A percentile compares a stretch with the other conserved stretches of the same genome.
Conservation (phyloP, 2,329 filamentous ascomycete species). For the Colletotrichum limetticola region DNA sequence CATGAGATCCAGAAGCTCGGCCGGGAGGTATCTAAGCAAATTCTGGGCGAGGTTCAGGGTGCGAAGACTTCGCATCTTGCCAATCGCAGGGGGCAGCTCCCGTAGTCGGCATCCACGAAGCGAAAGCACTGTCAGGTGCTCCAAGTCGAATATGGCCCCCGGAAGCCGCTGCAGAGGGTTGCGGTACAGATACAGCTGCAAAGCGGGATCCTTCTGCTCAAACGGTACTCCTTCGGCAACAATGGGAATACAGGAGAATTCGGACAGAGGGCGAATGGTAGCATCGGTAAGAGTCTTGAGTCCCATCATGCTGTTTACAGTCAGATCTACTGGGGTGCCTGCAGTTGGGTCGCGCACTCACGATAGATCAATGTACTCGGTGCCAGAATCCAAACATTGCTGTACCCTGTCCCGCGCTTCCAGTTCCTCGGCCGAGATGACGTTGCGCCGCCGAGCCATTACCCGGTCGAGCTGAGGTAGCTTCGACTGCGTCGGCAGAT, state of each 20-base stretch:
- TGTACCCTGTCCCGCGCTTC: conserved; percentile 59
- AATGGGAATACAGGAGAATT: conserved; percentile 64
- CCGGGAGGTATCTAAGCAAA: conserved; percentile 67
- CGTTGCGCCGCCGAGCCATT: conserved; percentile 39
- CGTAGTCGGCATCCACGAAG: conserved; percentile 72
- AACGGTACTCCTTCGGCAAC: conserved; percentile 69
- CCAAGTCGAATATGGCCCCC: conserved; percentile 68
- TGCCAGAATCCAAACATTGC: conserved; percentile 66
- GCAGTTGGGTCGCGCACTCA: conserved; percentile 49
- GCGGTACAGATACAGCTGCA: conserved; percentile 70
- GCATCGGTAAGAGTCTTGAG: conserved; percentile 66
- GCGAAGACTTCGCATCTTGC: conserved; percentile 65
- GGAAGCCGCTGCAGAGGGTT: conserved; percentile 70
- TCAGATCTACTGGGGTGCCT: conserved; percentile 12
- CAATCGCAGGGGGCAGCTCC: conserved; percentile 70
- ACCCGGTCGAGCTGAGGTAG: conserved; percentile 51
- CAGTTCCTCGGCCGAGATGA: conserved; percentile 54
- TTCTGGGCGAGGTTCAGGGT: conserved; percentile 77
- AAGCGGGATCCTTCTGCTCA: conserved; percentile 64
- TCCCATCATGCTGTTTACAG: conserved; percentile 49
- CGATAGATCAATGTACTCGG: conserved; percentile 71
- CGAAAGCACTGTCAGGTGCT: conserved; percentile 72
- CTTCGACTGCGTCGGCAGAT: conserved; percentile 45
- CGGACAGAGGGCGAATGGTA: conserved; percentile 66
- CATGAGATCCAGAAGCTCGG: conserved; percentile 70